Base-by-base conservation (phyloP, 768 basidiomycete species). In the Pholiota microspora region DNA sequence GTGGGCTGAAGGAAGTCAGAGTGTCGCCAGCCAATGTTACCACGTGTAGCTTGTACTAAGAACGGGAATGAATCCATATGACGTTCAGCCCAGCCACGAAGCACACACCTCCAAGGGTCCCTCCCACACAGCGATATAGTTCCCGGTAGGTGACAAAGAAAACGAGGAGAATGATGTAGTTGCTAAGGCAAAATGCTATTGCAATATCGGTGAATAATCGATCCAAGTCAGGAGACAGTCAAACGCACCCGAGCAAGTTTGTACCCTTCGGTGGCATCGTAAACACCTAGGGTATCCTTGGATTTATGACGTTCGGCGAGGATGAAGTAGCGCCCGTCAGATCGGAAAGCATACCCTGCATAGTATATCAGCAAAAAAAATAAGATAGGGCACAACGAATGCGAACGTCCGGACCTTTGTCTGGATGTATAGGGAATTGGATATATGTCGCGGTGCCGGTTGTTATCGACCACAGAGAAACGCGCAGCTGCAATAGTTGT, bases 251-350 rank as follows among this genome's bases (percentile, higher is more conserved):
- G 78, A 49, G 87, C 81, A 18, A 92, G 75, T 60, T 83, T 86
- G 70, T 86, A 94, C 1, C 78, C 74, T 51, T 88, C 81, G 2
- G 76, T 62, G 2, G 82, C 75, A 63, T 96, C 93, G 66, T 98
- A 97, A 3, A 97, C 73, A 21, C 92, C 92, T 0, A 94, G 66
- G 0, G 87, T 88, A 63, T 96, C 94, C 68, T 88, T 94, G 1
- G 92, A 94, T 61, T 88, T 88, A 67, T 96, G 94, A 18, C 92
- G 80, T 66, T 97, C 94, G 4, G 89, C 93, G 4, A 96, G 72
- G 21, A 93, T 73, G 62, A 96, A 87, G 68, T 94, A 94, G 10
- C 85, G 84, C 2, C 86, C 87, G 71, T 95, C 92, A 27, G 82
- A 68, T 38, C 89, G 82, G 66, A 92, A 93, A 23, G 87, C 78